A percentile compares a stretch with the other conserved stretches of the same genome.
These are phyloP conservation scores for Trametes sanguinea DNA, from an alignment of 768 basidiomycete genomes.

Conservation along the genomic window DNA sequence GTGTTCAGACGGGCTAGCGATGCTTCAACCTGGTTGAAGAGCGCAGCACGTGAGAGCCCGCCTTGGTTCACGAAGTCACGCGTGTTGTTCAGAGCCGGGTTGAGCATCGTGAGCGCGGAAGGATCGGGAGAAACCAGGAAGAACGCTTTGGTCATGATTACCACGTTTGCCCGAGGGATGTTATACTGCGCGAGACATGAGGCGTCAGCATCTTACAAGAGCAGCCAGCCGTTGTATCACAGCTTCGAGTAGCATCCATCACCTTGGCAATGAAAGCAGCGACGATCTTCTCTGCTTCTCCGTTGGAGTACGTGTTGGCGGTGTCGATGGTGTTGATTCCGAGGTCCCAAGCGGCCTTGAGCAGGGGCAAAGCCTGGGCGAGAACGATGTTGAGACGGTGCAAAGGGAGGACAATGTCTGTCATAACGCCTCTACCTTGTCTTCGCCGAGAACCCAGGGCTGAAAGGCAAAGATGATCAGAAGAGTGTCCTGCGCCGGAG, in stretches of 20 bases:
- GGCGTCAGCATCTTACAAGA: too few relatives aligned
- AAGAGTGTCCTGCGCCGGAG: too few relatives aligned
- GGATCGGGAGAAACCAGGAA: conserved; percentile 23
- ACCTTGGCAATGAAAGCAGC: conserved; percentile 45
- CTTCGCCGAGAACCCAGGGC: too few relatives aligned
- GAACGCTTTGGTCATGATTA: conserved; percentile 32
- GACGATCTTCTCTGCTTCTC: conserved; percentile 42
- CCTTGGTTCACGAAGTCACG: conserved; percentile 47
- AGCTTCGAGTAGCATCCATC: too few relatives aligned
- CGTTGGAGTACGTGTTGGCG: conserved; percentile 40
- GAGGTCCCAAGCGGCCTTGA: conserved; percentile 35
- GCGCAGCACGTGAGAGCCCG: conserved; percentile 47
- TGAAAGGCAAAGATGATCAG: too few relatives aligned
- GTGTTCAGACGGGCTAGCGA: conserved; percentile 40
- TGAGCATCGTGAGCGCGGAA: neutral
- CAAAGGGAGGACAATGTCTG: too few relatives aligned
- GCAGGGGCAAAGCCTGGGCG: too few relatives aligned
- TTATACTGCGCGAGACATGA: conserved; percentile 20
- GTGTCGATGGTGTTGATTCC: conserved; percentile 35
- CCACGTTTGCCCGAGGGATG: conserved; percentile 31
- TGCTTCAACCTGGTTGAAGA: conserved; percentile 36
- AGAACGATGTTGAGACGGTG: too few relatives aligned
- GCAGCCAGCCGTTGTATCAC: too few relatives aligned
- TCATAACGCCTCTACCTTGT: too few relatives aligned
- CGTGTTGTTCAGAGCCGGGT: conserved; percentile 8